These are phyloP conservation scores for Zanthoxylum bungeanum DNA, from an alignment of 345 rosid genomes.

Conservation along the genomic window DNA sequence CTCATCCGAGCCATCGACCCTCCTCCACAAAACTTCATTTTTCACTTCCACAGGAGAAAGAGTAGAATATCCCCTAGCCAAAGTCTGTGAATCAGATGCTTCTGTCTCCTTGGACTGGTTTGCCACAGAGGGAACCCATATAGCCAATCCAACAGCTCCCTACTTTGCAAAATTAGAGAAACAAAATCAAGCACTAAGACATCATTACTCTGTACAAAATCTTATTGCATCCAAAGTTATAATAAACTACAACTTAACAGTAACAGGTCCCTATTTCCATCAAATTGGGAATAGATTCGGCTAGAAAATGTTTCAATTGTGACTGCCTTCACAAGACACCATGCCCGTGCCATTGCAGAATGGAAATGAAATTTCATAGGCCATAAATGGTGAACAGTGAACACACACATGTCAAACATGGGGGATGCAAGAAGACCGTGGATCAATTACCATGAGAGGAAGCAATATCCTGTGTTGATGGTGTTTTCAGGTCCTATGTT, in stretches of 20 bases:
- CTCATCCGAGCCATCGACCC: slow-evolving; percentile 39
- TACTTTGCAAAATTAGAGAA: slow-evolving; percentile 25
- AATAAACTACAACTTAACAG: slow-evolving; percentile 1
- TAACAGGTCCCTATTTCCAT: background rate
- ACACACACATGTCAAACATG: background rate
- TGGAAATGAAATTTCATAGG: background rate
- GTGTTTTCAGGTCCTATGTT: no score
- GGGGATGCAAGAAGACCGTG: slow-evolving; percentile 2
- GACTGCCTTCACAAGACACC: background rate
- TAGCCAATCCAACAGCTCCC: slow-evolving; percentile 99
- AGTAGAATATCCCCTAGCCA: slow-evolving; percentile 70
- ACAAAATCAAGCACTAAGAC: background rate
- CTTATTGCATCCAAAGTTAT: background rate
- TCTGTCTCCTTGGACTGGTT: slow-evolving; percentile 81
- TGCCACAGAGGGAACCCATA: slow-evolving; percentile 97
- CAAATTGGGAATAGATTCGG: background rate
- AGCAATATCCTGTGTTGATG: no score
- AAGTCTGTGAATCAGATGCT: slow-evolving; percentile 46
- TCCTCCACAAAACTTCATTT: slow-evolving; percentile 42
- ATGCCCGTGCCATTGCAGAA: background rate
- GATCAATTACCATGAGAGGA: slow-evolving; percentile 83
- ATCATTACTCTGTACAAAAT: background rate
- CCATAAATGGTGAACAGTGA: background rate
- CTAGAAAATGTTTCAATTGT: background rate
- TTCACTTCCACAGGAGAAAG: slow-evolving; percentile 53